Base-by-base conservation (phyloP, 2,329 filamentous ascomycete genomes). In the Hypoxylon rubiginosum region DNA sequence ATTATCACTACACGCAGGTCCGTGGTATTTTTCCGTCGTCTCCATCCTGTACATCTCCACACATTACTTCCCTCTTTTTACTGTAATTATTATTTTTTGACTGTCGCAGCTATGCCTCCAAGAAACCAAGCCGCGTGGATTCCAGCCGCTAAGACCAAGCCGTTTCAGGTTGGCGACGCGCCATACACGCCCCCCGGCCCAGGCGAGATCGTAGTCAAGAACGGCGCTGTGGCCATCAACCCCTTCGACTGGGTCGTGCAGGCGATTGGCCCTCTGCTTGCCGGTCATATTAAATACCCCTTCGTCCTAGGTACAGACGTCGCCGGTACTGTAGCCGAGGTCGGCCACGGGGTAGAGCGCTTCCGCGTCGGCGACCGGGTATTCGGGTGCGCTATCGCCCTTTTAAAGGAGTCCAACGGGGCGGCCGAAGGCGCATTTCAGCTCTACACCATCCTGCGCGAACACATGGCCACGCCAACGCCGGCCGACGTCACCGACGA, bases 231-330 rank as follows among this genome's bases (percentile, higher is more conserved):
- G 2, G 81, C 79, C 2, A 76, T 84, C 58, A 83, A 83, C 63
- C 78, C 79, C 0, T 74, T 83, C 17, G 82, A 83, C 68, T 79
- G 13, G 3, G 80, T 80, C 49, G 79, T 79, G 26, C 72, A 81
- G 53, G 69, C 58, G 5, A 17, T 66, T 0, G 74, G 71, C 24
- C 41, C 64, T 5, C 26, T 36, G 13, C 4, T 73, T 1, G 65
- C 73, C n/a, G 39, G 62, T 17, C 68, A 54, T 52, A 56, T 75
- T 6, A 49, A 67, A 13, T 80, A 74, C 57, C 79, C 79, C 0
- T 69, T 60, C 4, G 66, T 76, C 21, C 66, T 76, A n/a, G 78
- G 79, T 8, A 57, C 59, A 32, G 79, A 75, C 70, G 72, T 74
- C 24, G 68, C 79, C 6, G 78, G 79, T 8, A 72, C 68, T 0